Percentiles rank a stretch among this genome's conserved stretches.
Evolutionary conservation across 805 yeast genomes (phyloP).

Genomic region (Dipodascopsis uninucleata): DNA sequence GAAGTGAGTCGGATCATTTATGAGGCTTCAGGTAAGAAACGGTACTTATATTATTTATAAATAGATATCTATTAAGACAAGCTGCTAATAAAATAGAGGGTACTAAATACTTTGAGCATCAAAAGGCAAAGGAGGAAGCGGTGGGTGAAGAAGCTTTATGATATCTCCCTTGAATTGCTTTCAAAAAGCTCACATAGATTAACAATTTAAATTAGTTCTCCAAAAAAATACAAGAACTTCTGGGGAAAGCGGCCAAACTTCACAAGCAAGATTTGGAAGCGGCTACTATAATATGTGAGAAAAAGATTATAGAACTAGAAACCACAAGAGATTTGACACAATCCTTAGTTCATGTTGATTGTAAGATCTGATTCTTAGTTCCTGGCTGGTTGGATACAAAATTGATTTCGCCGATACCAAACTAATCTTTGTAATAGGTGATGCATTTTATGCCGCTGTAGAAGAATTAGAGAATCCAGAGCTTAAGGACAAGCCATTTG

Average conservation of each 20-base stretch:
- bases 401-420: neutral
- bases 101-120: conserved; percentile 29
- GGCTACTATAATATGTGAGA: conserved; percentile 14
- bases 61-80: neutral
- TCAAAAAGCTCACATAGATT: neutral
- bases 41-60: neutral
- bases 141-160: neutral
- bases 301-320: conserved; percentile 14
- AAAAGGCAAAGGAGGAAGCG: conserved; percentile 22
- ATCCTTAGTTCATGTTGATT: conserved; percentile 31
- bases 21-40: conserved; percentile 24
- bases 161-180: neutral
- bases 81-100: conserved; percentile 17
- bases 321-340: conserved; percentile 25
- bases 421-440: conserved; percentile 37
- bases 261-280: conserved; percentile 17
- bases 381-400: too few relatives aligned
- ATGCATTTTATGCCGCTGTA: conserved; percentile 89
- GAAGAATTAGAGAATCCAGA: conserved; percentile 61
- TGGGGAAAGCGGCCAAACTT: conserved; percentile 10
- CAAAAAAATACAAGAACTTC: conserved; percentile 13
- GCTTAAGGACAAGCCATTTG: conserved; percentile 57
- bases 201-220: conserved; percentile 8
- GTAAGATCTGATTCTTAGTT: conserved; percentile 8
- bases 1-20: conserved; percentile 27